Evolutionary conservation across 2,329 filamentous ascomycete species (phyloP), one percentile per base, ranked within the genome.

Genomic region (Colletotrichum liriopes): DNA sequence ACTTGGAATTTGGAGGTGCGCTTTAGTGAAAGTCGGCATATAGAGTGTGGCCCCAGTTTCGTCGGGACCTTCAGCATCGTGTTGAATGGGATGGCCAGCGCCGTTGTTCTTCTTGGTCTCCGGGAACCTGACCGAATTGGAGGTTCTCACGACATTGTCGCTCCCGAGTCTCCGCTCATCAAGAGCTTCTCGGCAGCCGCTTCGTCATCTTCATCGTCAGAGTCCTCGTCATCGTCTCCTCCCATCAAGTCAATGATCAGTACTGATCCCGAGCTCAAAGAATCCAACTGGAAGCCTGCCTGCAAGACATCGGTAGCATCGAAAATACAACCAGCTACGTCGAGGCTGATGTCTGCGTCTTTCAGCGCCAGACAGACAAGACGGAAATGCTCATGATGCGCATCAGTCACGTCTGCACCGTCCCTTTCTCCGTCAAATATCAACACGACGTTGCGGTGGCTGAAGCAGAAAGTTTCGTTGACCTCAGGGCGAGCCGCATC

Each of bases 371-470:
- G 54, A 47, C 76, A 77, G 0, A 76, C 74, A 16, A 61, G 62
- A 5, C 76, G 70, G n/a, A 77, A 76, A 55, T 77, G 76, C 52
- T 76, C 74, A 26, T 77, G 76, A 20, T 77, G 76, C 20, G 52
- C 26, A 16, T 76, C 76, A 16, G 71, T 61, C 11, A 72, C 37
- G 7, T 72, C 69, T 1, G 12, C 69, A 2, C 69, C 72, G 18
- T 70, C 73, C 3, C 67, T 56, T 3, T 26, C 68, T 26, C 71
- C 66, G 26, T 74, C 73, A 11, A 76, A 77, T 0, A 77, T 73
- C 56, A 77, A 39, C 2, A 76, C 69, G 2, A 73, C 70, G 9
- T 62, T 71, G 9, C 71, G 64, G 52, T 76, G 74, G 2, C 58
- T 60, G 20, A 76, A 67, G n/a, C 63, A 76, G 45, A 76, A 76